These are phyloP conservation scores for Zygoascus hellenicus DNA, from an alignment of 1,139 yeast genomes.

Conservation along the genomic window DNA sequence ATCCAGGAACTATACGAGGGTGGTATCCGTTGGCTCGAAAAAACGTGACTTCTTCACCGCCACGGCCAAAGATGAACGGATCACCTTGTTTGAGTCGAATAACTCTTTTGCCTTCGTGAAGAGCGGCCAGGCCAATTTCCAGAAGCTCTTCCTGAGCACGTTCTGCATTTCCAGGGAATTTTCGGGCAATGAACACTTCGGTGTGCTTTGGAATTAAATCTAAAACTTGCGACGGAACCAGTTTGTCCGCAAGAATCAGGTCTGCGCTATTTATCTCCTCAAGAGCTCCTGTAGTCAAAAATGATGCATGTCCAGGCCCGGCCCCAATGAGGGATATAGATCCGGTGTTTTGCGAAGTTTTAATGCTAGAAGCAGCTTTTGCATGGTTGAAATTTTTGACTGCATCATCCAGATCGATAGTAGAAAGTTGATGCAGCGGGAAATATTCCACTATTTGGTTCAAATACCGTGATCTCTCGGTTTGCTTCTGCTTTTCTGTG, in stretches of 20 bases:
- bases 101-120: slow-evolving; percentile 64
- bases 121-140: slow-evolving; percentile 58
- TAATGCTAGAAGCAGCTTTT: slow-evolving; percentile 7
- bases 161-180: slow-evolving; percentile 97
- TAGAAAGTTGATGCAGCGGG: slow-evolving; percentile 62
- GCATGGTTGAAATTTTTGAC: slow-evolving; percentile 15
- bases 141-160: slow-evolving; percentile 83
- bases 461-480: slow-evolving; percentile 74
- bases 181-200: slow-evolving; percentile 77
- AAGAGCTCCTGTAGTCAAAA: slow-evolving; percentile 80
- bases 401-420: slow-evolving; percentile 53
- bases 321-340: slow-evolving; percentile 78
- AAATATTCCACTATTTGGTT: slow-evolving; percentile 88
- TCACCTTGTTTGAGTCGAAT: slow-evolving; percentile 95
- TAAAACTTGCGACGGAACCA: slow-evolving; percentile 84
- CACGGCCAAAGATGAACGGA: slow-evolving; percentile 94
- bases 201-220: slow-evolving; percentile 73
- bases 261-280: slow-evolving; percentile 80
- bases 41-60: slow-evolving; percentile 82
- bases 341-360: slow-evolving; percentile 37
- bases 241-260: slow-evolving; percentile 78
- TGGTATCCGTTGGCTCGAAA: slow-evolving; percentile 61
- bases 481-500: slow-evolving; percentile 37
- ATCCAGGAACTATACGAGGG: slow-evolving; percentile 78
- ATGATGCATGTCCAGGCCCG: slow-evolving; percentile 87